These are phyloP conservation scores for Saccharum officinarum DNA, from an alignment of 176 grass and related monocot species.

Conservation along the genomic window DNA sequence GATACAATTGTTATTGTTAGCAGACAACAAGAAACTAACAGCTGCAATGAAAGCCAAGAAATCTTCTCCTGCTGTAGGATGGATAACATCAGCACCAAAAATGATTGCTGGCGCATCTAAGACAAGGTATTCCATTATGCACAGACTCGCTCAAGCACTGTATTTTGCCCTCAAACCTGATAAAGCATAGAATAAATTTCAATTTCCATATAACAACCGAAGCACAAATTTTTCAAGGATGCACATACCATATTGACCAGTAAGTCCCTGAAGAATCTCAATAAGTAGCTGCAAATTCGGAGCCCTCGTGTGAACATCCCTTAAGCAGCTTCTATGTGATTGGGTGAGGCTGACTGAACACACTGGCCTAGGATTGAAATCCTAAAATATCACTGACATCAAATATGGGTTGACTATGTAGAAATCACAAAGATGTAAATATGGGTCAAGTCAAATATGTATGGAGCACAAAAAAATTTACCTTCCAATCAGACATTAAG, in stretches of 20 bases:
- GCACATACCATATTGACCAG: conserved; percentile 36
- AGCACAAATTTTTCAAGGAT: background rate
- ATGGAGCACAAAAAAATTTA: too few relatives aligned
- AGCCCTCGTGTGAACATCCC: conserved; percentile 27
- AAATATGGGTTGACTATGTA: background rate
- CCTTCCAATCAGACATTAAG: background rate
- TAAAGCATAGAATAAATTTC: background rate
- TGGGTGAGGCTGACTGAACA: background rate
- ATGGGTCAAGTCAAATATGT: background rate
- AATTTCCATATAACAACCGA: background rate
- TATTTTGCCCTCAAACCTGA: conserved; percentile 67
- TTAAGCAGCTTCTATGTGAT: conserved; percentile 36
- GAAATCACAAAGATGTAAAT: too few relatives aligned
- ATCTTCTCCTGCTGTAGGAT: conserved; percentile 66
- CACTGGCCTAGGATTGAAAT: conserved; percentile 45
- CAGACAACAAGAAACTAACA: conserved; percentile 35
- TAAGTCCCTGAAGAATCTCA: conserved; percentile 56
- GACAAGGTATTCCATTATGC: too few relatives aligned
- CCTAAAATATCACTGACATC: conserved; percentile 25
- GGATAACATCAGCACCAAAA: conserved; percentile 76
- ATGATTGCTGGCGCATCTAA: conserved; percentile 47
- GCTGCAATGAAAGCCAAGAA: conserved; percentile 62
- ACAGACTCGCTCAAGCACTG: conserved; percentile 45
- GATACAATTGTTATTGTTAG: background rate
- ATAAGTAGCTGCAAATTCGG: conserved; percentile 49